phyloP scores from a whole-genome alignment of 2,329 filamentous ascomycete genomes.

The Aspergillus alliaceus region DNA sequence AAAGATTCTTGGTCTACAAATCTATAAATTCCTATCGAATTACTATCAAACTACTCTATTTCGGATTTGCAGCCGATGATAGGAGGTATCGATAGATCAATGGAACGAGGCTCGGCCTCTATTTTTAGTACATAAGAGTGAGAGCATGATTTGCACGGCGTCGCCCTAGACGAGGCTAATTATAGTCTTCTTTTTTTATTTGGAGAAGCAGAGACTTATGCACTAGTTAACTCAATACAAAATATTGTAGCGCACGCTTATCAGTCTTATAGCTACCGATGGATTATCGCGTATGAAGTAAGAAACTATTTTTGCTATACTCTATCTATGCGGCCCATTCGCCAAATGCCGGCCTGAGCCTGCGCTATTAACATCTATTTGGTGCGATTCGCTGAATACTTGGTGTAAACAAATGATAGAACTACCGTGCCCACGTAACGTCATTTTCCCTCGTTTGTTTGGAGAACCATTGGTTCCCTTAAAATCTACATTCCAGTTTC shows the following conservation, averaged over 20 bases:
- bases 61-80: not conserved
- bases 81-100: not conserved
- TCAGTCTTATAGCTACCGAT: not conserved
- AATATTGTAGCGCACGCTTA: not conserved
- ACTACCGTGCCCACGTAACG: constrained; percentile 10
- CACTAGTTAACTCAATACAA: not conserved
- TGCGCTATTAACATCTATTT: constrained; percentile 2
- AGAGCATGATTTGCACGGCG: not conserved
- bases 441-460: constrained; percentile 7
- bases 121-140: not conserved
- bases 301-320: not conserved
- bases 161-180: not conserved
- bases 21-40: not conserved
- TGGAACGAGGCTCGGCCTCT: not conserved
- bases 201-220: not conserved
- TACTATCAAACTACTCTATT: not conserved
- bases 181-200: not conserved
- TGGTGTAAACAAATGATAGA: not conserved
- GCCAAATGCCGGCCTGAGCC: not conserved
- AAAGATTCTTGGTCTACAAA: no score
- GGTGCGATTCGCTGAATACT: not conserved
- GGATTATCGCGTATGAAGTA: not conserved
- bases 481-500: not conserved
- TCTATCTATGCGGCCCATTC: not conserved
- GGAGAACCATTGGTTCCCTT: not conserved